Evolutionary conservation across 78 protist species (phyloP).

Genomic region (Corallochytrium limacisporum): DNA sequence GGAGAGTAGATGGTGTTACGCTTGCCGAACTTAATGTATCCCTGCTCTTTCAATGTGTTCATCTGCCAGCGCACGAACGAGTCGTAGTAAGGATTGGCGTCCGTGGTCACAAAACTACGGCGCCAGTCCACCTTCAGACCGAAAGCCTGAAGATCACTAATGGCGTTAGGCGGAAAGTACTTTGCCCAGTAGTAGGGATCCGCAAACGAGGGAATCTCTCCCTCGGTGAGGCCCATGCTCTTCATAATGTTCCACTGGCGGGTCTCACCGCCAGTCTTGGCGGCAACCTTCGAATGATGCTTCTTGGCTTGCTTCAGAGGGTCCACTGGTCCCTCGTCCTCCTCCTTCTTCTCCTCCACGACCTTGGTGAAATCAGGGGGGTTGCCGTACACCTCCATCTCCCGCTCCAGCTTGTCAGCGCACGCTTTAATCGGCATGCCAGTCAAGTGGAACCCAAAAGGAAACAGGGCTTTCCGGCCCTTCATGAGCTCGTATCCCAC

Average conservation of each 20-base stretch:
- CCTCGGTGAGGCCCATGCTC: slow-evolving; percentile 72
- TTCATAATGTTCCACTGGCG: slow-evolving; percentile 86
- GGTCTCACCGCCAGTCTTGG: slow-evolving; percentile 59
- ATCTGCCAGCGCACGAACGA: slow-evolving; percentile 98
- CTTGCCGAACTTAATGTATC: slow-evolving; percentile 37
- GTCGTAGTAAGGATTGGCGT: slow-evolving; percentile 96
- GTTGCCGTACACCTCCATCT: slow-evolving; percentile 56
- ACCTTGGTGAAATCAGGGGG: slow-evolving; percentile 75
- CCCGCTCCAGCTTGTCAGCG: slow-evolving; percentile 74
- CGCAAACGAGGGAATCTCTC: slow-evolving; percentile 80
- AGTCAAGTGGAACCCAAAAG: slow-evolving; percentile 98
- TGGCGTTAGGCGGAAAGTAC: slow-evolving; percentile 94
- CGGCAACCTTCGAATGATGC: no score
- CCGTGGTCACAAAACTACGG: slow-evolving; percentile 98
- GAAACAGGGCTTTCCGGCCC: slow-evolving; percentile 89
- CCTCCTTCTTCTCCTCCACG: not conserved
- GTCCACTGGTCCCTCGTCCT: no score
- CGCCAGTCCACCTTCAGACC: slow-evolving; percentile 94
- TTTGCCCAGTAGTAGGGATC: slow-evolving; percentile 88
- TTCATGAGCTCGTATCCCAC: slow-evolving; percentile 77
- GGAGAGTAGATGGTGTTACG: slow-evolving; percentile 83
- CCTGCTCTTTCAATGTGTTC: not conserved
- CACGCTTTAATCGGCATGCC: slow-evolving; percentile 98
- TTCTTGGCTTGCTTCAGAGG: not conserved
- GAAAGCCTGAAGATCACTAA: slow-evolving; percentile 64